Evolutionary conservation across 352 stramenopile species (phyloP).

Genomic region (Globisporangium barbulae): DNA sequence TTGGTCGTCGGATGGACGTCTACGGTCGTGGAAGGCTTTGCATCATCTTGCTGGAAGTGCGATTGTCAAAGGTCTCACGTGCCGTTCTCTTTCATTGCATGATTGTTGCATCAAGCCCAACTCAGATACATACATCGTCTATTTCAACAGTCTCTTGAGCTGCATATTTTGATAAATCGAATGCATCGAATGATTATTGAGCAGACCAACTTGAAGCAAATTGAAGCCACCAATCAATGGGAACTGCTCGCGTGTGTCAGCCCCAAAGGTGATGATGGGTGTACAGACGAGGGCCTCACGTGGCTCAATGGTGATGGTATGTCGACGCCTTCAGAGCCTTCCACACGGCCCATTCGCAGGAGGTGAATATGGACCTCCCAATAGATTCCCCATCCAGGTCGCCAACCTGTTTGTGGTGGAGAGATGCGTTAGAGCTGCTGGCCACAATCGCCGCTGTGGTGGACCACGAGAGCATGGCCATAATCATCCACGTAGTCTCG

Average conservation of each 20-base stretch:
- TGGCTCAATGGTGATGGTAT: too few relatives aligned
- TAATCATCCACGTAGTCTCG: too few relatives aligned
- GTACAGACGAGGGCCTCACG: too few relatives aligned
- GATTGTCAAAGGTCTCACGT: neutral
- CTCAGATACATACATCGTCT: too few relatives aligned
- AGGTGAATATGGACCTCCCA: too few relatives aligned
- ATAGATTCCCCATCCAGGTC: too few relatives aligned
- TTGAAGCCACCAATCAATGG: constrained; percentile 2
- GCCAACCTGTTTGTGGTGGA: too few relatives aligned
- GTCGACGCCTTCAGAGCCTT: too few relatives aligned
- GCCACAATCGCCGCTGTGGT: neutral
- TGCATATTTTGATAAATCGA: neutral
- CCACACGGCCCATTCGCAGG: too few relatives aligned
- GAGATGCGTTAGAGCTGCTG: neutral
- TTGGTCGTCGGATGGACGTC: neutral
- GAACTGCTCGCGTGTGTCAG: neutral
- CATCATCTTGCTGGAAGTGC: neutral
- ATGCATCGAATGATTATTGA: neutral
- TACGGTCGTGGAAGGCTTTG: neutral
- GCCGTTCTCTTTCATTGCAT: neutral
- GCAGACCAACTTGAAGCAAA: neutral
- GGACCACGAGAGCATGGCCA: too few relatives aligned
- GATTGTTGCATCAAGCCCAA: neutral
- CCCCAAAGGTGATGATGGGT: neutral
- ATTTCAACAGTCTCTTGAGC: too few relatives aligned